phyloP scores from a whole-genome alignment of 1,284 basidiomycete species.

The Irpex sp. region DNA sequence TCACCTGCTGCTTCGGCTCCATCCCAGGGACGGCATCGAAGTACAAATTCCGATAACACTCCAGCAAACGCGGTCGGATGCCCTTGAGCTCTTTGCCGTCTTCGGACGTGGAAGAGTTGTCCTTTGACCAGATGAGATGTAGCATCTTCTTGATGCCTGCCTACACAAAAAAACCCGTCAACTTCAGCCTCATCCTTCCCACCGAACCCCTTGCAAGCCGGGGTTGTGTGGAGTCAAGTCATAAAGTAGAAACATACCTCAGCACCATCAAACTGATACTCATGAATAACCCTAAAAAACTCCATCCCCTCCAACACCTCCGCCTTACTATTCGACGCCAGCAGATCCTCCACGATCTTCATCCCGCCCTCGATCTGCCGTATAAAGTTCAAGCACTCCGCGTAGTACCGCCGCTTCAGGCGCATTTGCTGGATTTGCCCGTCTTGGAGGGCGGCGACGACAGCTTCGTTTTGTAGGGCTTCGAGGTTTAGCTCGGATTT shows the following conservation, averaged over 20 bases:
- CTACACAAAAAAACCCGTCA: constrained; percentile 39
- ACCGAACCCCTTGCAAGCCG: neutral
- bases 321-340: constrained; percentile 89
- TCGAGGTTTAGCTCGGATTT: constrained; percentile 68
- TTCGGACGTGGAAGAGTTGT: constrained; percentile 82
- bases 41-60: constrained; percentile 87
- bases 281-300: constrained; percentile 85
- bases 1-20: constrained; percentile 83
- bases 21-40: constrained; percentile 78
- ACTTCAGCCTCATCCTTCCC: neutral
- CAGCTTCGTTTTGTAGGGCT: constrained; percentile 64
- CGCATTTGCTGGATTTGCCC: constrained; percentile 67
- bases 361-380: constrained; percentile 77
- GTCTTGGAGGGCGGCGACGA: constrained; percentile 61
- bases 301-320: constrained; percentile 96
- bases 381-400: constrained; percentile 87
- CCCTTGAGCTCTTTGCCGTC: constrained; percentile 89
- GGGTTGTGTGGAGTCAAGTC: too few relatives aligned
- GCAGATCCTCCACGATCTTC: constrained; percentile 71
- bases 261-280: constrained; percentile 80
- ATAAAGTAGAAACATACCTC: constrained; percentile 44
- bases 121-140: constrained; percentile 97
- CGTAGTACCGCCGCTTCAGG: constrained; percentile 85
- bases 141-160: constrained; percentile 92
- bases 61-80: constrained; percentile 82